Evolutionary conservation across 2,329 filamentous ascomycete species (phyloP), one percentile per base, ranked within the genome.

Genomic region (Cytospora chrysosperma): DNA sequence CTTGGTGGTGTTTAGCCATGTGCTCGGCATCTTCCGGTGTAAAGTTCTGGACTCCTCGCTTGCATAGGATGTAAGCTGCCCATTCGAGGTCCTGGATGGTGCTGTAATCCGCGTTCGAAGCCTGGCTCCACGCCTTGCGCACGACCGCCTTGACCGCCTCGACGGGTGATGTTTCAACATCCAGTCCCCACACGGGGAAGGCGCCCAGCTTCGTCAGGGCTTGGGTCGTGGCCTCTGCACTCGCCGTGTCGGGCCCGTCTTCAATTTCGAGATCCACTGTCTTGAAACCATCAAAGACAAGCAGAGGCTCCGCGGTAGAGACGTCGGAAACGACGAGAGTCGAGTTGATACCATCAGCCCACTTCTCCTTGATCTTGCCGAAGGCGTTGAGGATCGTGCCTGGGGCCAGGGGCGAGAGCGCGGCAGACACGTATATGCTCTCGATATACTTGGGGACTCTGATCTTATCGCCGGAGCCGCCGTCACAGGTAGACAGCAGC

Each of bases 41-140:
- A 12, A 59, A 51, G 0, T 12, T 37, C n/a, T 21, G 43, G 17
- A 43, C 27, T 26, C 28, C 56, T n/a, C 56, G 43, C 56, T 59
- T 59, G 30, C 56, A 59, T 4, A 59, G 24, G 32, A 59, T 59
- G 30, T 59, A 59, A n/a, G 56, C 56, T 7, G 56, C 56, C 56
- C 56, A 59, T 13, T 59, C 56, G 30, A 59, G 56, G 32, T 59
- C 56, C 9, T 15, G 24, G 21, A 59, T 59, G 47, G 43, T 10
- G 1, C 13, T 27, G 13, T 51, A 59, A 2, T 51, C 56, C 21
- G 30, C 56, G 8, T 51, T 59, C 4, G 56, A 15, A 1, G 47
- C 43, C 30, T 50, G 13, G 1, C 15, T 19, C 56, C 56, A 59
- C 9, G 43, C 10, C 43, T 59, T 51, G 15, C 50, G 56, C 28